These are phyloP conservation scores for Termitomyces sp. DNA, from an alignment of 768 basidiomycete genomes.

Conservation along the genomic window DNA sequence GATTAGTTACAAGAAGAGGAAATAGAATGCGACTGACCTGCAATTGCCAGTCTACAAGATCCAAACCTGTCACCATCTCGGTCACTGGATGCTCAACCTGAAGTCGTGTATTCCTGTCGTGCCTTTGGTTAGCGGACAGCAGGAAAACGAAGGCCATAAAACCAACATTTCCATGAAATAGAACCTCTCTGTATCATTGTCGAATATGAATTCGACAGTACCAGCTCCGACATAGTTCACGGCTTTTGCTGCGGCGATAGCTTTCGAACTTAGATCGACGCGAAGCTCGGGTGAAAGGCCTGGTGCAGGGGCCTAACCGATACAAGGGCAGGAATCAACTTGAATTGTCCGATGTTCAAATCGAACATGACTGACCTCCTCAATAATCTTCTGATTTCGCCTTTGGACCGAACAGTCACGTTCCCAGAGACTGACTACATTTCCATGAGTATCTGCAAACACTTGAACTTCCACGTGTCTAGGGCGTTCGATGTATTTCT, in stretches of 20 bases:
- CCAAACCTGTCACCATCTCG: slow-evolving; percentile 92
- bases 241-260: slow-evolving; percentile 88
- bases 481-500: slow-evolving; percentile 84
- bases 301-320: slow-evolving; percentile 81
- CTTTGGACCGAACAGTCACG: slow-evolving; percentile 90
- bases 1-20: background rate
- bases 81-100: slow-evolving; percentile 94
- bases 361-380: slow-evolving; percentile 52
- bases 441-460: slow-evolving; percentile 81
- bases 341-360: background rate
- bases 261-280: slow-evolving; percentile 79
- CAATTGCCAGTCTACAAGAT: slow-evolving; percentile 95
- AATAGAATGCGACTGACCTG: slow-evolving; percentile 41
- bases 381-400: slow-evolving; percentile 94
- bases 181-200: slow-evolving; percentile 82
- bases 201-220: slow-evolving; percentile 96
- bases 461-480: slow-evolving; percentile 95
- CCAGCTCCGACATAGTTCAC: slow-evolving; percentile 91
- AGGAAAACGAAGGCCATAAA: background rate
- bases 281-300: slow-evolving; percentile 77
- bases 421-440: slow-evolving; percentile 92
- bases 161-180: slow-evolving; percentile 95
- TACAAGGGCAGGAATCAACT: background rate
- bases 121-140: background rate
- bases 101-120: slow-evolving; percentile 70